Base-by-base conservation (phyloP, 202 grass and related monocot genomes). In the Miscanthus sacchariflorus region DNA sequence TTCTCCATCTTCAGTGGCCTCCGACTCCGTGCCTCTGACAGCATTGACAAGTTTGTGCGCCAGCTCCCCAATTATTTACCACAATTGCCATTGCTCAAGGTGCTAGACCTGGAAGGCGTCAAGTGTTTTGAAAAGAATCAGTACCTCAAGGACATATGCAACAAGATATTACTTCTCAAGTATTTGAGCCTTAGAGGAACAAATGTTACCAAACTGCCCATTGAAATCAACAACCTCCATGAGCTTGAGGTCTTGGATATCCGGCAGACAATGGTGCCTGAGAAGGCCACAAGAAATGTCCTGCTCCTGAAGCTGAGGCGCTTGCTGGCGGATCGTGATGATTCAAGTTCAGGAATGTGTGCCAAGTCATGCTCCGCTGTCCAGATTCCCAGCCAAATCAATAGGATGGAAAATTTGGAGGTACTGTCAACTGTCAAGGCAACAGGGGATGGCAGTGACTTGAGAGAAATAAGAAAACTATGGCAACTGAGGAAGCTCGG, bases 181-280 rank as follows among this genome's bases (percentile, higher is more conserved):
- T 72, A 72, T n/a, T 18, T 88, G 10, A 70, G 63, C 64, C 77
- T 86, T 24, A 71, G 49, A 25, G 0, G 54, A n/a, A 86, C 68
- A 24, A 9, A 64, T 80, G 2, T 82, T 18, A 58, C 6, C 12
- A 6, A 59, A 1, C 59, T 88, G 0, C 86, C 86, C 0, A 33
- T 0, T 0, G 45, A 88, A 59, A 82, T 88, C 24, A 88, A 88
- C 45, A 46, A 83, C 0, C 86, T 88, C 46, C 64, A 36, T 17
- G 59, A 54, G 5, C 50, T 89, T 1, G 81, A 89, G 43, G n/a
- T 73, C 50, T 50, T 89, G 74, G 87, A 89, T 50, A 89, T 89
- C 65, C 25, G 59, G 2, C 25, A 77, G 0, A 77, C 80, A 12
- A 39, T 0, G 2, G 18, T 86, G 25, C 36, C 38, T 38, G 13